Base-by-base conservation (phyloP, 768 basidiomycete genomes). In the Leucosporidium creatinivorum region DNA sequence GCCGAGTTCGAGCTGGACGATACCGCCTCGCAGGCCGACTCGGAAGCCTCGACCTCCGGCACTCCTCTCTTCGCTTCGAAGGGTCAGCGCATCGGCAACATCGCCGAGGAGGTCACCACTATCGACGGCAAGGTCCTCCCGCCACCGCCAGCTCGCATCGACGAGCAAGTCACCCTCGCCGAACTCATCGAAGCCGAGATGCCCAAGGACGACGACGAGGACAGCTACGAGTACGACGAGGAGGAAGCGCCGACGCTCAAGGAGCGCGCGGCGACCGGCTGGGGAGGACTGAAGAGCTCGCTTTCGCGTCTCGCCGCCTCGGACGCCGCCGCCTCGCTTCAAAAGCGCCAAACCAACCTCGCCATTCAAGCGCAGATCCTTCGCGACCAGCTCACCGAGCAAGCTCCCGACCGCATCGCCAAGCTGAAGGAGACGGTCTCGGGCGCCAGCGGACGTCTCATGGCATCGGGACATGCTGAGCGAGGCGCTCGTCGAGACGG, bases 111-210 rank as follows among this genome's bases (percentile, higher is more conserved):
- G 48, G 54, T 66, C 21, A 65, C 62, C 12, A 63, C 64, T 28
- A 23, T 69, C 49, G 67, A 66, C 3, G 70, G 70, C 39, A 72
- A 69, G 54, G 55, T 66, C 7, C 62, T 72, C 0, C 70, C 70
- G 3, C 70, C 70, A 0, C 70, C 70, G 1, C 70, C 70, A 3
- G 67, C 62, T 0, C 55, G 60, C 4, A 63, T 66, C 59, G 67
- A 66, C 39, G 59, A 58, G 21, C 57, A 31, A 23, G 65, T 59
- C n/a, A 67, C 65, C 48, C 65, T 70, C 60, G 65, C 65, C 0
- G 55, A 58, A 8, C 61, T 70, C 10, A 66, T 70, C 44, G 65
- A 70, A 50, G 59, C 59, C 13, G 65, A 70, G 31, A 48, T 70
- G 25, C 51, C 15, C 3, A 28, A 59, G 9, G 57, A 65, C 3